Evolutionary conservation across 441 rosid species (phyloP), one percentile per base, ranked within the genome.

Genomic region (Gossypium laxum): DNA sequence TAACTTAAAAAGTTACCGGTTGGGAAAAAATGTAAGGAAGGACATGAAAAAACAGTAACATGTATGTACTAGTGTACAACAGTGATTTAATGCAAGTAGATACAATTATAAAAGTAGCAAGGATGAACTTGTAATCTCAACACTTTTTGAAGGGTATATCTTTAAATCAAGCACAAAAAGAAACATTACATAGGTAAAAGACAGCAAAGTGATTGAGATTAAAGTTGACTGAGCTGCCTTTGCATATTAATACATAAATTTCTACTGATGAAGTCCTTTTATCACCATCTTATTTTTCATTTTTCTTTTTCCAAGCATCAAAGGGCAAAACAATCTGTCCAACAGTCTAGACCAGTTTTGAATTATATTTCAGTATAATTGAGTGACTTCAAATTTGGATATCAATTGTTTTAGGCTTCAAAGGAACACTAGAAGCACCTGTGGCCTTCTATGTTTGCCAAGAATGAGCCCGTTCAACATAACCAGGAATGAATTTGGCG

Each of bases 371-470:
- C 70, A 66, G 57, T 47, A 24, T 19, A 47, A 66, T 47, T 7
- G 8, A 66, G 22, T 24, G 7, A 43, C 55, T 14, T 48, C 21
- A 66, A 26, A 47, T 14, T n/a, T 47, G 15, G 5, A 65, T 45
- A 48, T 26, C 41, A 26, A 66, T 7, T 15, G 14, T 10, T 14
- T n/a, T 66, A 14, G n/a, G 43, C 43, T 26, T 71, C 41, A 71
- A 66, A 18, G 3, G 34, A 70, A 74, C 59, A 51, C 4, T 11
- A 30, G 2, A 38, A 22, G 55, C 85, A 91, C 99, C 91, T 86
- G 97, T 32, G 99, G 99, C 82, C 86, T 87, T 75, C 91, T 84
- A 76, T 92, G 98, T 82, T 92, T 94, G 72, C 99, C 99, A 72
- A 92, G 91, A 71, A 94, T 92, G 67, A 88, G 89, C 77, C 99